Evolutionary conservation across 139 green algal genomes (phyloP).

Genomic region (Coelastrella sp.): DNA sequence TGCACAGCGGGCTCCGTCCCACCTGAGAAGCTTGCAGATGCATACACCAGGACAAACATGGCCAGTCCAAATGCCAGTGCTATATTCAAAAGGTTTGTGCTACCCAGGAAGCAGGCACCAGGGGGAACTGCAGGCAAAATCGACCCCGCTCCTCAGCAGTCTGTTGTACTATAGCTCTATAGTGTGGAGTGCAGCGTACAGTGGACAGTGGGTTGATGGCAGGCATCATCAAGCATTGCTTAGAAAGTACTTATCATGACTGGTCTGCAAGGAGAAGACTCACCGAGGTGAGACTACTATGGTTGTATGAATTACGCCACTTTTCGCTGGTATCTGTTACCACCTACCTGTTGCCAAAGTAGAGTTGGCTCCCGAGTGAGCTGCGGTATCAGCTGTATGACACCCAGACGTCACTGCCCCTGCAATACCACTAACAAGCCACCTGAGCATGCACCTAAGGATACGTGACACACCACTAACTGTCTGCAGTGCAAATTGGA

Average conservation of each 20-base stretch:
- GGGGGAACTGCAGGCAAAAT: conserved; percentile 23
- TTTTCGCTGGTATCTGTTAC: background rate
- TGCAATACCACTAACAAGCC: background rate
- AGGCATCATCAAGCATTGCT: background rate
- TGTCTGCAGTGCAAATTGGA: background rate
- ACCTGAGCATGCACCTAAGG: background rate
- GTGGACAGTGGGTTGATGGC: background rate
- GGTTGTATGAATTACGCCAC: background rate
- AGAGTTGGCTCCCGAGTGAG: background rate
- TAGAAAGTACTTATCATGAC: too few species aligned
- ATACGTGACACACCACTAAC: background rate
- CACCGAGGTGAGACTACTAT: background rate
- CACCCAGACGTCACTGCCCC: conserved; percentile 22
- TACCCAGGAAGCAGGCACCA: conserved; percentile 38
- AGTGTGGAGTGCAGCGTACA: background rate
- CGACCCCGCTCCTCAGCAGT: background rate
- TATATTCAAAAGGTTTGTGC: conserved; percentile 36
- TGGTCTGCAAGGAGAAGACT: background rate
- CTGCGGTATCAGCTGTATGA: conserved; percentile 38
- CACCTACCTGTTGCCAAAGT: conserved; percentile 10
- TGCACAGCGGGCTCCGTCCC: background rate
- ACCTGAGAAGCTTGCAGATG: conserved; percentile 38
- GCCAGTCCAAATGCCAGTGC: conserved; percentile 37
- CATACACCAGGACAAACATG: conserved; percentile 43
- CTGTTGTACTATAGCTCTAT: background rate